Percentiles rank a stretch among this genome's conserved stretches.
Conservation (phyloP, 2,329 filamentous ascomycete species). For the Akanthomyces uredinophilus region DNA sequence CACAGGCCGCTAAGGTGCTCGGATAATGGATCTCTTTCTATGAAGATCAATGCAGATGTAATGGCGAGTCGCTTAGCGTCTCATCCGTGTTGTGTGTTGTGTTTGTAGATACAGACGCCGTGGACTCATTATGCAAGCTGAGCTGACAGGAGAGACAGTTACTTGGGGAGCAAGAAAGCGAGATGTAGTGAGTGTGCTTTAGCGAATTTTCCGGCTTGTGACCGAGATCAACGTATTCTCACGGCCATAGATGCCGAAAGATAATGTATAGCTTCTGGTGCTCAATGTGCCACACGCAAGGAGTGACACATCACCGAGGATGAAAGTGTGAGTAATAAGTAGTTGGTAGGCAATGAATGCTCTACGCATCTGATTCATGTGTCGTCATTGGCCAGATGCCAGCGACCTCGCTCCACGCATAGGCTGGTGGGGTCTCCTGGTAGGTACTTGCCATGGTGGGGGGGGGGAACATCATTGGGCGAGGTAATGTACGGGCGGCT, state of each 20-base stretch:
- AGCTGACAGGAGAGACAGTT: neutral
- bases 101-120: neutral
- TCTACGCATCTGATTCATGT: neutral
- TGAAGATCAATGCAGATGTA: neutral
- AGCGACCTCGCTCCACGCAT: neutral
- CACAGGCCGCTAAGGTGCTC: neutral
- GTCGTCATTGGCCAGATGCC: neutral
- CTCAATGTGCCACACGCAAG: neutral
- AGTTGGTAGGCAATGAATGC: no score
- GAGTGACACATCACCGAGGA: neutral
- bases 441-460: no score
- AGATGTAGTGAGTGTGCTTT: neutral
- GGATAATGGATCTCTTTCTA: neutral
- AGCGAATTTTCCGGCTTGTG: neutral
- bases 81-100: neutral
- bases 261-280: neutral
- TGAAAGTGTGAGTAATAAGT: neutral
- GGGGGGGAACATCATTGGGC: no score
- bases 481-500: no score
- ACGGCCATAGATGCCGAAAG: neutral
- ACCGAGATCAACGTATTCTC: neutral
- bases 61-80: neutral
- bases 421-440: neutral
- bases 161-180: neutral
- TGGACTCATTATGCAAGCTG: slow-evolving; percentile 2